Conservation (phyloP, 1,139 yeast species). For the Yamadazyma jaroonii region DNA sequence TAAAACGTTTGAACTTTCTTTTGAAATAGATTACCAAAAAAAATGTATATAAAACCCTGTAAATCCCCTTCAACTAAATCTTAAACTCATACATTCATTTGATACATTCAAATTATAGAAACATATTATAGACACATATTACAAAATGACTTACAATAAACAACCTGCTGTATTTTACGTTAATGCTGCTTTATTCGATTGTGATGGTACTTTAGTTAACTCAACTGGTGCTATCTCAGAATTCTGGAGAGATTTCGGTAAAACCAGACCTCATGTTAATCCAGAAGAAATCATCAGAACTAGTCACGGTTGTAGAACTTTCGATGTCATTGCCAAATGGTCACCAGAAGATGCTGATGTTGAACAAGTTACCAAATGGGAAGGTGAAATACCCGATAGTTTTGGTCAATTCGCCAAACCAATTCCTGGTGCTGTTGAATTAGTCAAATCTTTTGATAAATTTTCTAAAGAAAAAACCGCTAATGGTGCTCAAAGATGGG, state of each 20-base stretch:
- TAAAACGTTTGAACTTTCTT: slow-evolving; percentile 2
- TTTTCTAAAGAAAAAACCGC: slow-evolving; percentile 40
- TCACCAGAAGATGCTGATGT: slow-evolving; percentile 71
- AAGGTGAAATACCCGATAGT: slow-evolving; percentile 68
- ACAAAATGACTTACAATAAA: slow-evolving; percentile 24
- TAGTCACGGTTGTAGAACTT: slow-evolving; percentile 81
- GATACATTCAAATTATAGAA: slow-evolving; percentile 1
- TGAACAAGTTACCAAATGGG: slow-evolving; percentile 66
- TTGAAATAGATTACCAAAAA: background rate
- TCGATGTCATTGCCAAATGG: slow-evolving; percentile 71
- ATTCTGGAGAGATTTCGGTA: slow-evolving; percentile 74
- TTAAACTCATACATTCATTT: slow-evolving; percentile 1
- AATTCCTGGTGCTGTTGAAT: slow-evolving; percentile 69
- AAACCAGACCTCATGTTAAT: slow-evolving; percentile 67
- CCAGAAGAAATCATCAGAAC: slow-evolving; percentile 69
- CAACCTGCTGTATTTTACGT: slow-evolving; percentile 48
- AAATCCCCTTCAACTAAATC: background rate
- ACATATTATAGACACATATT: background rate
- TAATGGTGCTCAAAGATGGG: slow-evolving; percentile 58
- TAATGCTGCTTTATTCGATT: slow-evolving; percentile 65
- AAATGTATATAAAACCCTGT: background rate
- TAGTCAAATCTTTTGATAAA: slow-evolving; percentile 54
- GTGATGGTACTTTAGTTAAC: slow-evolving; percentile 82
- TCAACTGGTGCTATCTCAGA: slow-evolving; percentile 81
- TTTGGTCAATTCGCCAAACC: slow-evolving; percentile 71